A percentile compares a stretch with the other conserved stretches of the same genome.
phyloP scores from a whole-genome alignment of 768 basidiomycete species.

The Kwoniella heveanensis region DNA sequence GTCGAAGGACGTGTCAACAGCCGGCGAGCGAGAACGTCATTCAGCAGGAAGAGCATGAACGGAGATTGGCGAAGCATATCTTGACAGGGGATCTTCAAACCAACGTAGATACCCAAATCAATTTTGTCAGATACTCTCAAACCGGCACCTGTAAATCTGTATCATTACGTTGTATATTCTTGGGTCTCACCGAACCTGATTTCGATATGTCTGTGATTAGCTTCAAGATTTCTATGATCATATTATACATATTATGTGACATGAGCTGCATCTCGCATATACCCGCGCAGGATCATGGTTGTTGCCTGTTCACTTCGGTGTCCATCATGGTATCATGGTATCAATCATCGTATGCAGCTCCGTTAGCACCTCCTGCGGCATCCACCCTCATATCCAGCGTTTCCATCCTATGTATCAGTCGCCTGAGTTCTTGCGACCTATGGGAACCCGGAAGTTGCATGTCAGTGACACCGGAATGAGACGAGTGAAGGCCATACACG shows the following conservation, averaged over 20 bases:
- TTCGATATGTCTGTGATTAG: neutral
- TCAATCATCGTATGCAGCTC: conserved; percentile 4
- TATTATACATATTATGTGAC: neutral
- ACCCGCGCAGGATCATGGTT: no score
- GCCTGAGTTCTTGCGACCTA: conserved; percentile 36
- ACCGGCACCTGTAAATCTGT: no score
- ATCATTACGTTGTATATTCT: no score
- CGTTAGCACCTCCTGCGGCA: neutral
- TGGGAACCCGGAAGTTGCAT: neutral
- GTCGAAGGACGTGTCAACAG: no score
- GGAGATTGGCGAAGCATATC: no score
- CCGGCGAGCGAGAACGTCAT: no score
- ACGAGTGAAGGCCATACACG: no score
- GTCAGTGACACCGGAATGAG: conserved; percentile 1
- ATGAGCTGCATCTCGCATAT: neutral
- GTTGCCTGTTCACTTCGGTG: no score
- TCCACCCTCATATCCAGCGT: conserved; percentile 32
- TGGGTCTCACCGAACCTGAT: neutral
- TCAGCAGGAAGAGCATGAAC: no score
- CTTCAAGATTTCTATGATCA: neutral
- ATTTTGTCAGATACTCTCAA: no score
- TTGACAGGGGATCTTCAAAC: no score
- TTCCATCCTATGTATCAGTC: conserved; percentile 38
- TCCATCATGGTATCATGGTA: neutral
- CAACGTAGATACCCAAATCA: no score